A percentile compares a stretch with the other conserved stretches of the same genome.
These are phyloP conservation scores for Podaxis sp. DNA, from an alignment of 768 basidiomycete species.

Conservation along the genomic window DNA sequence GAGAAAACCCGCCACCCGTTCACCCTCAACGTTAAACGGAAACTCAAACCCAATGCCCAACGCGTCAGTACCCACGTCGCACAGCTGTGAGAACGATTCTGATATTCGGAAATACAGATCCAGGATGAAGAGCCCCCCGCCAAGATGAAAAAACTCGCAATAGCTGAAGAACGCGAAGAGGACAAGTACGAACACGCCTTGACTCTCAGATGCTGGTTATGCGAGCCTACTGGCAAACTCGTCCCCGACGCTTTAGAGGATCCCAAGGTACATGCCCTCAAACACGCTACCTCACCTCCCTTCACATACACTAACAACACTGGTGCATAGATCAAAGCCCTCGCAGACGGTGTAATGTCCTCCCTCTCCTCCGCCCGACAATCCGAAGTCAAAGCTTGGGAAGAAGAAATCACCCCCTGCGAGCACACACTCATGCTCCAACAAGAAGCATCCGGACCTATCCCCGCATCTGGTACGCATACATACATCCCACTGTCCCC, in stretches of 20 bases:
- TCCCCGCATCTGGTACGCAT: slow-evolving; percentile 52
- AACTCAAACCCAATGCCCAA: slow-evolving; percentile 57
- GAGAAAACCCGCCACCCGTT: slow-evolving; percentile 73
- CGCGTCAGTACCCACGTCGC: slow-evolving; percentile 52
- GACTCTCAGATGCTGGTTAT: slow-evolving; percentile 74
- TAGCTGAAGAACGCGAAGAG: slow-evolving; percentile 82
- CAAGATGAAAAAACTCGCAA: slow-evolving; percentile 89
- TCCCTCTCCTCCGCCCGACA: slow-evolving; percentile 89
- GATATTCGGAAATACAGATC: slow-evolving; percentile 38
- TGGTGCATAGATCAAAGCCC: slow-evolving; percentile 44
- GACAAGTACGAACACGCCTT: slow-evolving; percentile 80
- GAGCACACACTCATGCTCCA: slow-evolving; percentile 65
- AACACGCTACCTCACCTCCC: neutral
- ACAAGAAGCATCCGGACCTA: slow-evolving; percentile 43
- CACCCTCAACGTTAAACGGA: slow-evolving; percentile 80
- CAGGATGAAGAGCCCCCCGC: slow-evolving; percentile 82
- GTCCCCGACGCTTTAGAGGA: slow-evolving; percentile 39
- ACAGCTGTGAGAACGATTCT: neutral
- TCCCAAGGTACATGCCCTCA: slow-evolving; percentile 30
- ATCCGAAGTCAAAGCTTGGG: slow-evolving; percentile 96
- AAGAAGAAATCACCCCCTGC: slow-evolving; percentile 89
- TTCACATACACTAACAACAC: no score
- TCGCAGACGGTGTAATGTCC: slow-evolving; percentile 71
- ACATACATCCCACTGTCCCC: neutral
- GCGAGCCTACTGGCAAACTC: slow-evolving; percentile 52